phyloP scores from a whole-genome alignment of 164 flowering plant species.

The Santalum album region DNA sequence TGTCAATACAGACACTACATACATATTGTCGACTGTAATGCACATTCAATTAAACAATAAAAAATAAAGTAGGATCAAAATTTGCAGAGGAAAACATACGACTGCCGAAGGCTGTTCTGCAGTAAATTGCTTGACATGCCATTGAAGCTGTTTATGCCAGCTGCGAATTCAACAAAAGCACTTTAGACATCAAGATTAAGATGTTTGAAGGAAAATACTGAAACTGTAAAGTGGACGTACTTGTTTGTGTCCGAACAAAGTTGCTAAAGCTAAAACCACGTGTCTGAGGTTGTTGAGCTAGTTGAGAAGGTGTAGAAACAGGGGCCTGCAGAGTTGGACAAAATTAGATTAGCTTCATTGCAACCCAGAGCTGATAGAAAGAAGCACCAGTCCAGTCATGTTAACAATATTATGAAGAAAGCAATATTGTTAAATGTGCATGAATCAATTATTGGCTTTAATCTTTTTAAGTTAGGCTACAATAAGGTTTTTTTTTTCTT shows the following conservation, averaged over 20 bases:
- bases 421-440: no score
- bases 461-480: no score
- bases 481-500: no score
- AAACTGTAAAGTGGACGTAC: constrained; percentile 17
- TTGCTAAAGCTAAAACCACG: constrained; percentile 41
- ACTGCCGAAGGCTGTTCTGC: constrained; percentile 43
- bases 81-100: constrained; percentile 30
- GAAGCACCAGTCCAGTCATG: no score
- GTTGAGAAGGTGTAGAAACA: constrained; percentile 46
- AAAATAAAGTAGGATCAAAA: neutral
- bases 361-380: neutral
- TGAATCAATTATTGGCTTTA: no score
- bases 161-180: constrained; percentile 14
- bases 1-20: no score
- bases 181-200: neutral
- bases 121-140: constrained; percentile 25
- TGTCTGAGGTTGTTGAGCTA: constrained; percentile 46
- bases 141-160: constrained; percentile 41
- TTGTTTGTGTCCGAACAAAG: constrained; percentile 60
- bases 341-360: neutral
- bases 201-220: neutral
- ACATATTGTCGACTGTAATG: no score
- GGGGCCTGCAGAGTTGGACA: constrained; percentile 29
- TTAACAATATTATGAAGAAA: no score
- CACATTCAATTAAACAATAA: no score